A percentile compares a stretch with the other conserved stretches of the same genome.
phyloP scores from a whole-genome alignment of 129 eudicot genomes.

The Pittosporum tobira region DNA sequence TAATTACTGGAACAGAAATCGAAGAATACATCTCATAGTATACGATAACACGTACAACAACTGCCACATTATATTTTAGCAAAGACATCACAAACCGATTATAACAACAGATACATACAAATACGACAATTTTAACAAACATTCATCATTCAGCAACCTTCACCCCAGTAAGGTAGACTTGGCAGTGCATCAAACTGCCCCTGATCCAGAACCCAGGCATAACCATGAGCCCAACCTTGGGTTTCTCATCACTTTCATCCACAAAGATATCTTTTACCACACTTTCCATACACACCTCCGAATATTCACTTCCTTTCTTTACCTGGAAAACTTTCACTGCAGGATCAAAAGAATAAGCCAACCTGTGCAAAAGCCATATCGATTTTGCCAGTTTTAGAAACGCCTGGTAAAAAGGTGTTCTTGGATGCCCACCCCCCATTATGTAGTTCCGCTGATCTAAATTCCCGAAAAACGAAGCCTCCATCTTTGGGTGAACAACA shows the following conservation, averaged over 20 bases:
- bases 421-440: constrained; percentile 83
- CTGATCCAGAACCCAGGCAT: constrained; percentile 97
- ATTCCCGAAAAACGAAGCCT: constrained; percentile 89
- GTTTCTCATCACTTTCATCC: constrained; percentile 51
- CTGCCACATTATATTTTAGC: not conserved
- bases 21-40: not conserved
- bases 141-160: constrained; percentile 50
- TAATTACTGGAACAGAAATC: too few species aligned
- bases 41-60: not conserved
- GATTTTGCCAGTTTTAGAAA: constrained; percentile 78
- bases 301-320: constrained; percentile 60
- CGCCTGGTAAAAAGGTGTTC: constrained; percentile 84
- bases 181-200: constrained; percentile 73
- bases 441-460: constrained; percentile 75
- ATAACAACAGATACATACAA: constrained; percentile 1
- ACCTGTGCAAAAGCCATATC: constrained; percentile 72
- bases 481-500: constrained; percentile 84
- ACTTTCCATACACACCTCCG: constrained; percentile 87
- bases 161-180: constrained; percentile 76
- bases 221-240: constrained; percentile 80
- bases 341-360: constrained; percentile 74
- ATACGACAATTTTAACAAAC: not conserved
- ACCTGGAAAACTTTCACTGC: constrained; percentile 71
- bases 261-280: constrained; percentile 48
- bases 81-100: not conserved